A percentile compares a stretch with the other conserved stretches of the same genome.
Evolutionary conservation across 306 rosid genomes (phyloP).

Genomic region (Prosopis cineraria): DNA sequence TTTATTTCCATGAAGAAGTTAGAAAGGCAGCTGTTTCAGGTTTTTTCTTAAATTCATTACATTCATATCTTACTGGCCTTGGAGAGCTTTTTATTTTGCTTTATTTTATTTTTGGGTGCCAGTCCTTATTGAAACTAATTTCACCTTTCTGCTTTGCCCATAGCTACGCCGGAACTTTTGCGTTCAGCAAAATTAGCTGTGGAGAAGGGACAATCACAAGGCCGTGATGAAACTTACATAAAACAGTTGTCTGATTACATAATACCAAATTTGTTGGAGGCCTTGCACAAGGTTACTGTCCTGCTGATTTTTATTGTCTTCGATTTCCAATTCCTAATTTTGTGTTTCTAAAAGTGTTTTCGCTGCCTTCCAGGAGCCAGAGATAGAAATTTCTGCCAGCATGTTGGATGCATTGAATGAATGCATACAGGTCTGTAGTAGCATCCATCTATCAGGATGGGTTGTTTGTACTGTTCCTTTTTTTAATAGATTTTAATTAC

Average conservation of each 20-base stretch:
- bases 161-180: slow-evolving; percentile 96
- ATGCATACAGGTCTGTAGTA: slow-evolving; percentile 83
- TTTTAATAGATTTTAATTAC: slow-evolving; percentile 26
- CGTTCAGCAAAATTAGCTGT: slow-evolving; percentile 85
- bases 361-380: slow-evolving; percentile 78
- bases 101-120: slow-evolving; percentile 2
- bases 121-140: background rate
- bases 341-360: slow-evolving; percentile 13
- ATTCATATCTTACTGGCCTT: background rate
- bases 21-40: slow-evolving; percentile 99
- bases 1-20: slow-evolving; percentile 98
- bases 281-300: slow-evolving; percentile 81
- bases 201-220: slow-evolving; percentile 91
- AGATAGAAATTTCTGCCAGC: slow-evolving; percentile 90
- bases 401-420: slow-evolving; percentile 90
- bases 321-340: slow-evolving; percentile 18
- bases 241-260: slow-evolving; percentile 94
- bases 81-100: background rate
- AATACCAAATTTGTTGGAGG: slow-evolving; percentile 92
- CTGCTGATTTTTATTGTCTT: slow-evolving; percentile 14
- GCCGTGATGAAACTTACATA: slow-evolving; percentile 79
- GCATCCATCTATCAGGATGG: slow-evolving; percentile 14
- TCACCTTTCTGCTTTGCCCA: slow-evolving; percentile 32
- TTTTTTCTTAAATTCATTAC: slow-evolving; percentile 35
- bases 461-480: background rate